phyloP scores from a whole-genome alignment of 345 rosid genomes.

The Eucalyptus globulus region DNA sequence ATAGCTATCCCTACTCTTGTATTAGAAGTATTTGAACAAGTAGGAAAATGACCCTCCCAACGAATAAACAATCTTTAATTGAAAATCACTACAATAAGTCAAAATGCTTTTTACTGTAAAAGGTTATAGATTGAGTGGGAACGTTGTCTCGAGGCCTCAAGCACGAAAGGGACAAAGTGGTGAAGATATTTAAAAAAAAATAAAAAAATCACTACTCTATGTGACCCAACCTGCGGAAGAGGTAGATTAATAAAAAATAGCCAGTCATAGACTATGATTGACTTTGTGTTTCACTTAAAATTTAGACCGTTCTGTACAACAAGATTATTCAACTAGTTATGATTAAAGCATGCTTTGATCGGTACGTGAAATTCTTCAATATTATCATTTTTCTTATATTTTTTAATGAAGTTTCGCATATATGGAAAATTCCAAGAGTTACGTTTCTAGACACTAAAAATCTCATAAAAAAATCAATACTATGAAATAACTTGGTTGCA shows the following conservation, averaged over 20 bases:
- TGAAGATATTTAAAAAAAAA: too few species aligned
- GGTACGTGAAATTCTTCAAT: background rate
- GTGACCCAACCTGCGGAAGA: background rate
- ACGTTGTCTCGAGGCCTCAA: background rate
- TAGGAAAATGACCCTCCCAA: background rate
- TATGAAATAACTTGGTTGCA: background rate
- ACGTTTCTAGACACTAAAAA: background rate
- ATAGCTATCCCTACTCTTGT: background rate
- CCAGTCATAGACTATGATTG: background rate
- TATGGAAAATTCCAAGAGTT: background rate
- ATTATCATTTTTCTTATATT: background rate
- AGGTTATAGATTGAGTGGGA: background rate
- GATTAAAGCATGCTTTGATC: background rate
- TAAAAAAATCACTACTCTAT: background rate
- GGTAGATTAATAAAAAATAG: background rate
- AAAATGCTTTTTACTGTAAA: background rate
- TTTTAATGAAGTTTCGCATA: background rate
- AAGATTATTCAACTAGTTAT: background rate
- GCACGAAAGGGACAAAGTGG: background rate
- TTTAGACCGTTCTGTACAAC: background rate
- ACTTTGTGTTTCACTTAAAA: background rate
- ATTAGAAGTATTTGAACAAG: background rate
- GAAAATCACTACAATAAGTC: background rate
- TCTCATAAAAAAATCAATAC: background rate
- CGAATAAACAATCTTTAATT: background rate